Conservation (phyloP, 139 green algal species). For the Chlorella vulgaris region DNA sequence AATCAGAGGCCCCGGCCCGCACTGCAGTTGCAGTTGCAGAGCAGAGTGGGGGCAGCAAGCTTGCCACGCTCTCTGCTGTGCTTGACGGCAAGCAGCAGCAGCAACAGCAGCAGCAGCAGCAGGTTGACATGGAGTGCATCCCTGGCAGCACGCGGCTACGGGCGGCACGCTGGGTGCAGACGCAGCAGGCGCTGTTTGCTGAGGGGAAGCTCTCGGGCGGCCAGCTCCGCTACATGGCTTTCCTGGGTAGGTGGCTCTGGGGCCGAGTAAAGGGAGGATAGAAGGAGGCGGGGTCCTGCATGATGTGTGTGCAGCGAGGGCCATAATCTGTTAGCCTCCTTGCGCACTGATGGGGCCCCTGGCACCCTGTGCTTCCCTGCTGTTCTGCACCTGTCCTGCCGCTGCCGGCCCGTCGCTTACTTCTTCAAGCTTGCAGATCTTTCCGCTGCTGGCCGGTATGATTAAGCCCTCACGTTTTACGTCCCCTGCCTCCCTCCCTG, state of each 20-base stretch:
- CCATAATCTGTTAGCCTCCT: too few relatives aligned
- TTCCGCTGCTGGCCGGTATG: too few relatives aligned
- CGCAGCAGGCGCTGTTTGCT: conserved; percentile 49
- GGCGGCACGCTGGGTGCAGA: conserved; percentile 56
- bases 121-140: too few relatives aligned
- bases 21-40: too few relatives aligned
- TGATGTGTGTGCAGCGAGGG: too few relatives aligned
- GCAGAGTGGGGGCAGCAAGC: too few relatives aligned
- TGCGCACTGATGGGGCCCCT: too few relatives aligned
- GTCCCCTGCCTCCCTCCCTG: neutral
- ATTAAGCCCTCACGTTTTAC: neutral
- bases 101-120: neutral
- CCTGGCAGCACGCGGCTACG: conserved; percentile 16
- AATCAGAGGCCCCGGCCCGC: neutral
- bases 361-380: neutral
- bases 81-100: neutral
- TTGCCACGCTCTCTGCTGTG: too few relatives aligned
- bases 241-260: conserved; percentile 37
- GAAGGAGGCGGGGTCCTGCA: neutral
- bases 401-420: neutral
- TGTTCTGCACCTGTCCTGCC: neutral
- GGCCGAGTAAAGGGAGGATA: neutral
- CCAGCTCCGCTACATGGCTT: conserved; percentile 59
- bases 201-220: conserved; percentile 41
- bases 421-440: neutral